Evolutionary conservation across 139 green algal species (phyloP).

Genomic region (Volvox reticuliferus): DNA sequence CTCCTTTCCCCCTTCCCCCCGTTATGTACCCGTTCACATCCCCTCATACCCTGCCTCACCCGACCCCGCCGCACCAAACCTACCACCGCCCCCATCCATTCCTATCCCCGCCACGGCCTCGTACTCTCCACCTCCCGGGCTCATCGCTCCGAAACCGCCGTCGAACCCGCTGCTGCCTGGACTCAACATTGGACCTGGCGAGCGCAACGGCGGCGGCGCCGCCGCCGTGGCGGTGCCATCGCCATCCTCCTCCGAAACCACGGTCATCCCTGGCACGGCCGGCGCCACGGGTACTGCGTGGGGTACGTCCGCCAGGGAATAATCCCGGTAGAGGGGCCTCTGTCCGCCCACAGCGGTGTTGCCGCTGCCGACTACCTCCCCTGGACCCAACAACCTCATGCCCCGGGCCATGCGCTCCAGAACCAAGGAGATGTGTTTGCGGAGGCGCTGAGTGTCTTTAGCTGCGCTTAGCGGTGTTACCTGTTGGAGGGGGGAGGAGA

Average conservation of each 20-base stretch:
- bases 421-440: conserved; percentile 74
- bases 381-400: conserved; percentile 32
- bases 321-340: conserved; percentile 12
- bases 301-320: neutral
- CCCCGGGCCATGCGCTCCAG: conserved; percentile 70
- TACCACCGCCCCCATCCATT: neutral
- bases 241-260: conserved; percentile 11
- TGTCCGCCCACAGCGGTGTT: neutral
- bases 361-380: neutral
- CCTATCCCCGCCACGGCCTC: neutral
- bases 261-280: neutral
- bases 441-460: conserved; percentile 69
- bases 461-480: conserved; percentile 52
- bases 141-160: neutral
- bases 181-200: neutral
- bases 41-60: neutral
- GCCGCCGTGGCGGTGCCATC: neutral
- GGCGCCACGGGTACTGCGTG: neutral
- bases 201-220: neutral
- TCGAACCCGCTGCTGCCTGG: neutral
- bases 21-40: neutral
- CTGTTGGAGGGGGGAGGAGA: conserved; percentile 2
- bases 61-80: no score
- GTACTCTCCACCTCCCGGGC: neutral
- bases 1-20: no score